Evolutionary conservation across 768 basidiomycete species (phyloP).

Genomic region (Lentinula edodes): DNA sequence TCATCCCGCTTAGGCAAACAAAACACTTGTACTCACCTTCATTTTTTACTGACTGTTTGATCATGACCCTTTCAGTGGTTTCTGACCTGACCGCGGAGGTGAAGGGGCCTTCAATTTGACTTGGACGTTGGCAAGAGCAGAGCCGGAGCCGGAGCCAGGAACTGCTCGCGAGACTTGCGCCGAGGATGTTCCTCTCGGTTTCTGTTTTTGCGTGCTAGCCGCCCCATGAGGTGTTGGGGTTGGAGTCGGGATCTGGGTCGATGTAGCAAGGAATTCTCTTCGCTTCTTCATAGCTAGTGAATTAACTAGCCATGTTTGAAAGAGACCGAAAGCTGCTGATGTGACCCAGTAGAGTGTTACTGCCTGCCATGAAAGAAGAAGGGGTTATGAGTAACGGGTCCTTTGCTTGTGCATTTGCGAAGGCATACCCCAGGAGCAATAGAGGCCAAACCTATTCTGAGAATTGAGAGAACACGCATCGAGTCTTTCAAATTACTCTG

Average conservation of each 20-base stretch:
- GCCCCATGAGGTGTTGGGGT: not conserved
- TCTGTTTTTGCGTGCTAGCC: not conserved
- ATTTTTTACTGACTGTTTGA: conserved; percentile 8
- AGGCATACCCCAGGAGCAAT: conserved; percentile 65
- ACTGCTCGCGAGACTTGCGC: not conserved
- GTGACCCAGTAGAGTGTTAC: conserved; percentile 74
- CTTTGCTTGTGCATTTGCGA: not conserved
- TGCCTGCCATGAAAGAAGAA: conserved; percentile 34
- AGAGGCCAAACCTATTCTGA: conserved; percentile 61
- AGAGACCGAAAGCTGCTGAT: conserved; percentile 66
- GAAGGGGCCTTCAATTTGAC: not conserved
- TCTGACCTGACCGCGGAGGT: not conserved
- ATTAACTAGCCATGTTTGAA: conserved; percentile 73
- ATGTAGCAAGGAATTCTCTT: conserved; percentile 9
- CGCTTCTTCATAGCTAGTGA: conserved; percentile 48
- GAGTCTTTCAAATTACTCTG: conserved; percentile 28
- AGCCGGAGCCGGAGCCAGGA: not conserved
- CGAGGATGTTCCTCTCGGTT: not conserved
- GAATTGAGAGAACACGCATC: conserved; percentile 52
- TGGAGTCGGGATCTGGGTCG: not conserved
- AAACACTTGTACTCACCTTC: not conserved
- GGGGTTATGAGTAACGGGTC: conserved; percentile 5
- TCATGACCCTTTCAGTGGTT: not conserved
- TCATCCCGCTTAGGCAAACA: conserved; percentile 42
- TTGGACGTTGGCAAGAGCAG: not conserved